Evolutionary conservation across 129 eudicot species (phyloP).

Genomic region (Saposhnikovia divaricata): DNA sequence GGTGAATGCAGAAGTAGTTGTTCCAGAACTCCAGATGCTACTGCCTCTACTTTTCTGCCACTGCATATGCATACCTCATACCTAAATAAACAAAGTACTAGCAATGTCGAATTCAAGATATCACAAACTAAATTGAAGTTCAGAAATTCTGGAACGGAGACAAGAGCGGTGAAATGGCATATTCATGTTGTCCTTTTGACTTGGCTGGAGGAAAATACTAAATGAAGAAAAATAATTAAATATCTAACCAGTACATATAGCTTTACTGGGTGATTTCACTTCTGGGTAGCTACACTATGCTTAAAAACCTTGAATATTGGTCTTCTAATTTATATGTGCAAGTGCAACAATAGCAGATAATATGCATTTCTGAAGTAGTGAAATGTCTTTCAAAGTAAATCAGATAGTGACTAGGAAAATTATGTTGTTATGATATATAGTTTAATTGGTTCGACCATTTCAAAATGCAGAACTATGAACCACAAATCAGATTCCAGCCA

Average conservation of each 20-base stretch:
- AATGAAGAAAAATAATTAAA: background rate
- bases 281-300: no score
- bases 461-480: no score
- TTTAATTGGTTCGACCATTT: no score
- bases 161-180: background rate
- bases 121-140: background rate
- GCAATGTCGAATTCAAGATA: background rate
- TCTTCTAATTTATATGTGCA: no score
- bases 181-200: background rate
- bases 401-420: no score
- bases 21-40: conserved; percentile 55
- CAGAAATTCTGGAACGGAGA: background rate
- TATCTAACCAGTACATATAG: background rate
- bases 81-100: conserved; percentile 22
- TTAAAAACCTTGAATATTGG: no score
- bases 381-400: no score
- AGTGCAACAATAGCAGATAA: no score
- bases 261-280: no score
- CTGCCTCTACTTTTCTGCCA: conserved; percentile 41
- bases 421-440: no score
- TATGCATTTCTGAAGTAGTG: no score
- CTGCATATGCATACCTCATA: conserved; percentile 51
- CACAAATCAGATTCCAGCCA: no score
- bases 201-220: background rate
- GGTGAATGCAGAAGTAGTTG: conserved; percentile 54